A percentile compares a stretch with the other conserved stretches of the same genome.
Conservation (phyloP, 352 stramenopile genomes). For the Phytophthora vignae region DNA sequence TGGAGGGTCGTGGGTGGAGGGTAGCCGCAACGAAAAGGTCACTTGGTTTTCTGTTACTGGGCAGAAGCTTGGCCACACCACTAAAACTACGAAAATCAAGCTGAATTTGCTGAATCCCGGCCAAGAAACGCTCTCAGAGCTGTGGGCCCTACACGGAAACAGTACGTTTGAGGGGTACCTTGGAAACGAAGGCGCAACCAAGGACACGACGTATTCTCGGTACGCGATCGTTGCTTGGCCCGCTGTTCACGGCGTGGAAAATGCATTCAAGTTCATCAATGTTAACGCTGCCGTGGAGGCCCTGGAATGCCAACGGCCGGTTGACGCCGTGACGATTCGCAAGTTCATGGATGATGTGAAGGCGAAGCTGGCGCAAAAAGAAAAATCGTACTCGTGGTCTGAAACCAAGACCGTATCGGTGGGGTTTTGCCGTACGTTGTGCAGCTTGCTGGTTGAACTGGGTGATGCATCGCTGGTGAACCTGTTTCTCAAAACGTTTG, state of each 20-base stretch:
- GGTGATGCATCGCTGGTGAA: background rate
- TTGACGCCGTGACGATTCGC: background rate
- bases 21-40: no score
- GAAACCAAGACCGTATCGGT: background rate
- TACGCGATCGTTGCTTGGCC: no score
- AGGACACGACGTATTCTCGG: no score
- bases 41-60: no score
- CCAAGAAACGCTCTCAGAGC: no score
- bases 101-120: no score
- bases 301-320: background rate
- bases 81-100: no score
- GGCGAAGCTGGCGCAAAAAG: background rate
- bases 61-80: no score
- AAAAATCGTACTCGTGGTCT: background rate
- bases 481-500: background rate
- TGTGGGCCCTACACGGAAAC: no score
- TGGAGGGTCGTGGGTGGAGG: slow-evolving; percentile 13
- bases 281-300: background rate
- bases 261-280: background rate
- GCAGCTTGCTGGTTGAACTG: background rate
- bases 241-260: background rate
- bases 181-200: no score
- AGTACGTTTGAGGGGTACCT: no score
- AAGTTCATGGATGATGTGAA: background rate
- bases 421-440: background rate